Evolutionary conservation across 192 early-diverging fungal genomes (phyloP).

Genomic region (Oehlia diaphana): DNA sequence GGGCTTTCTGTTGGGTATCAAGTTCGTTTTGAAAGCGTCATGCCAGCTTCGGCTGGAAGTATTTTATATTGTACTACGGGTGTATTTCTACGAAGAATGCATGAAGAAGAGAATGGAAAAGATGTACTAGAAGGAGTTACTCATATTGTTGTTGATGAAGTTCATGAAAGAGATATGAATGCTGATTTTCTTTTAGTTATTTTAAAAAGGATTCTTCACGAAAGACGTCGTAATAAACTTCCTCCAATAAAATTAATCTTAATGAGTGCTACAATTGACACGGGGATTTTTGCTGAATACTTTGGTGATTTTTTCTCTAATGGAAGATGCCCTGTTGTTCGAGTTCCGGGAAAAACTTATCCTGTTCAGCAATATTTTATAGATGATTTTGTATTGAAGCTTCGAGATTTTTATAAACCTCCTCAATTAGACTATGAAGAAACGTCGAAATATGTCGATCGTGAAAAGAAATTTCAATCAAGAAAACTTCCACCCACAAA

Average conservation of each 20-base stretch:
- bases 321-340: conserved; percentile 56
- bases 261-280: conserved; percentile 57
- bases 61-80: conserved; percentile 69
- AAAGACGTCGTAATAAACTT: conserved; percentile 42
- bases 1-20: conserved; percentile 47
- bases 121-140: conserved; percentile 60
- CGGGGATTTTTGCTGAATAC: conserved; percentile 48
- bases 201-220: conserved; percentile 46
- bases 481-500: conserved; percentile 28
- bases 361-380: conserved; percentile 57
- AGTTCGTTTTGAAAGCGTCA: conserved; percentile 44
- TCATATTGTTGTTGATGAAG: conserved; percentile 57
- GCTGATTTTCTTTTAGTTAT: conserved; percentile 48
- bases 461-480: conserved; percentile 40
- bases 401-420: conserved; percentile 33
- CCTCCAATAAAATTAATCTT: conserved; percentile 49
- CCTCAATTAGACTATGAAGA: conserved; percentile 36
- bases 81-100: conserved; percentile 63
- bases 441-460: conserved; percentile 43
- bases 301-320: conserved; percentile 45
- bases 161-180: conserved; percentile 55
- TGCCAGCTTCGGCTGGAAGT: conserved; percentile 39
- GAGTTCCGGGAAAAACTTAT: conserved; percentile 61
- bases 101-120: conserved; percentile 35
- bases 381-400: conserved; percentile 52